A percentile compares a stretch with the other conserved stretches of the same genome.
Evolutionary conservation across 805 yeast species (phyloP).

Genomic region (Ogataea angusta): DNA sequence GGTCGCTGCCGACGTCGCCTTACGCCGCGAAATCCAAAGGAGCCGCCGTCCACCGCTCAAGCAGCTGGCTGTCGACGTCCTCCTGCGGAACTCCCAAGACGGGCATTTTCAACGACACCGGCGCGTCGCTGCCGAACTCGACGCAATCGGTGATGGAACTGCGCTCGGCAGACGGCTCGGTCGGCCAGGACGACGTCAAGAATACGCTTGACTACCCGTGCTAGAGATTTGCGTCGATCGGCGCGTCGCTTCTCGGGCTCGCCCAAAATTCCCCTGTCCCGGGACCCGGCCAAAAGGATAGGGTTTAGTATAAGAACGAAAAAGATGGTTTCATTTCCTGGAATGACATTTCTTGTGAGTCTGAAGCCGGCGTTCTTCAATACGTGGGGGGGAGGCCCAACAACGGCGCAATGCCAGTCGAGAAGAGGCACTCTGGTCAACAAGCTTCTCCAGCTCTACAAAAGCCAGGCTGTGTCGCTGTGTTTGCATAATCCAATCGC

Average conservation of each 20-base stretch:
- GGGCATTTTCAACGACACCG: background rate
- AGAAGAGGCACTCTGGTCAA: background rate
- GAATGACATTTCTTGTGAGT: conserved; percentile 8
- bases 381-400: conserved; percentile 3
- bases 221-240: conserved; percentile 4
- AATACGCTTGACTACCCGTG: conserved; percentile 2
- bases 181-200: conserved; percentile 3
- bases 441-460: conserved; percentile 6
- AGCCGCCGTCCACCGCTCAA: background rate
- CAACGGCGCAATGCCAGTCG: background rate
- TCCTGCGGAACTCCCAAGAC: background rate
- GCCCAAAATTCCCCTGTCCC: conserved; percentile 3
- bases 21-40: background rate
- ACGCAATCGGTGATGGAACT: background rate
- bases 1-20: conserved; percentile 16
- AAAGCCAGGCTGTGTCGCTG: conserved; percentile 9
- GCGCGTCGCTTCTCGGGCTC: conserved; percentile 6
- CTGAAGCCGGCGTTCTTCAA: conserved; percentile 6
- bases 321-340: background rate
- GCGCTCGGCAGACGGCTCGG: background rate
- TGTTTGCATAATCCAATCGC: conserved; percentile 12
- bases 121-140: background rate
- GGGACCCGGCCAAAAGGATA: conserved; percentile 9
- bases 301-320: conserved; percentile 1
- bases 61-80: conserved; percentile 1